These are phyloP conservation scores for Sporothrix sp. DNA, from an alignment of 2,329 filamentous ascomycete genomes.

Conservation along the genomic window DNA sequence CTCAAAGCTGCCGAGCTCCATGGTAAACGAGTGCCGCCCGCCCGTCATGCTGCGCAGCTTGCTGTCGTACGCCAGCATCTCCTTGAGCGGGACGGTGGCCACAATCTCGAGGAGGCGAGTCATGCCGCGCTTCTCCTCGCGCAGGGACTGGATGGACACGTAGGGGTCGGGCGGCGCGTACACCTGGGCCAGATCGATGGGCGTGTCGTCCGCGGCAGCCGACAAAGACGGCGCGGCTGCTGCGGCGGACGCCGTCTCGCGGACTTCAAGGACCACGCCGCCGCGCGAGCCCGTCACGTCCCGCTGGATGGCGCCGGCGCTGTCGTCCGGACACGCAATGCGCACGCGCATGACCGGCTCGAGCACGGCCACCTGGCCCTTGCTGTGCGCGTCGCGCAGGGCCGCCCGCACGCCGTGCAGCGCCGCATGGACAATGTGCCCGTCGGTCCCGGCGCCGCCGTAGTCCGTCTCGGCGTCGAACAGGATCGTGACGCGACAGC, in stretches of 20 bases:
- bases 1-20: conserved; percentile 50
- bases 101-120: conserved; percentile 55
- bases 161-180: conserved; percentile 86
- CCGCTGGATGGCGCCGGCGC: conserved; percentile 71
- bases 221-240: conserved; percentile 30
- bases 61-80: conserved; percentile 92
- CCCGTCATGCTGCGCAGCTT: conserved; percentile 81
- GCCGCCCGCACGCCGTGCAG: conserved; percentile 56
- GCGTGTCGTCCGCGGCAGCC: conserved; percentile 16
- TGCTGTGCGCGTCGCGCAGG: conserved; percentile 50
- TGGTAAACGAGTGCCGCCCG: conserved; percentile 56
- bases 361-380: conserved; percentile 59
- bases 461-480: conserved; percentile 57
- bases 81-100: conserved; percentile 83
- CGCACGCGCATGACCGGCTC: conserved; percentile 90
- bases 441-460: conserved; percentile 55
- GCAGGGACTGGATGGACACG: conserved; percentile 48
- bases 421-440: conserved; percentile 57
- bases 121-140: conserved; percentile 37
- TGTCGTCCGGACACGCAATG: conserved; percentile 75
- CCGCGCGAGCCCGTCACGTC: conserved; percentile 68
- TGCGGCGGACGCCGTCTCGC: conserved; percentile 36
- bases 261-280: conserved; percentile 65
- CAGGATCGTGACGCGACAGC: conserved; percentile 58
- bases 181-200: conserved; percentile 62